These are phyloP conservation scores for Candida fluviatilis DNA, from an alignment of 805 yeast genomes.

Conservation along the genomic window DNA sequence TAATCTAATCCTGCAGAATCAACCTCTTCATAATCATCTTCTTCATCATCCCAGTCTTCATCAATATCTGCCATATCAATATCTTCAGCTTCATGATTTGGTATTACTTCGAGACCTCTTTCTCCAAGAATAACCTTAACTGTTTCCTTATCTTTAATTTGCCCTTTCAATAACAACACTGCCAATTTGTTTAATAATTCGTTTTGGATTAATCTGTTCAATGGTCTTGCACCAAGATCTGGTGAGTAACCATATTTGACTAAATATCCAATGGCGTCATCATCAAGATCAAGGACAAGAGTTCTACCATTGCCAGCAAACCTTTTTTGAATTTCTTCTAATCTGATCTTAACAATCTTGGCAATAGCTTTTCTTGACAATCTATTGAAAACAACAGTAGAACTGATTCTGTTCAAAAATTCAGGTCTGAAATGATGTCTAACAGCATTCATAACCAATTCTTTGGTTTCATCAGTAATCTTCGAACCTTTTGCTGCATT, in stretches of 20 bases:
- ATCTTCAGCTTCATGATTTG: slow-evolving; percentile 72
- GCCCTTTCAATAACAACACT: slow-evolving; percentile 80
- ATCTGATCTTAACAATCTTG: slow-evolving; percentile 83
- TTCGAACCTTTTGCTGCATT: slow-evolving; percentile 60
- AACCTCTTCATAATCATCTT: slow-evolving; percentile 37
- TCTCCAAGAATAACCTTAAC: slow-evolving; percentile 59
- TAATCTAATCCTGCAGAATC: background rate
- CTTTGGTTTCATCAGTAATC: slow-evolving; percentile 65
- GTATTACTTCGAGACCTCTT: slow-evolving; percentile 72
- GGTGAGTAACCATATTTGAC: slow-evolving; percentile 85
- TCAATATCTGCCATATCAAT: slow-evolving; percentile 50
- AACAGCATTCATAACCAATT: slow-evolving; percentile 78
- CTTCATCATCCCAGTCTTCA: slow-evolving; percentile 54
- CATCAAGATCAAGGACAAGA: slow-evolving; percentile 67
- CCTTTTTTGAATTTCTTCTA: slow-evolving; percentile 79
- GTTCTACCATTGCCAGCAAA: slow-evolving; percentile 81
- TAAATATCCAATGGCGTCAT: slow-evolving; percentile 75
- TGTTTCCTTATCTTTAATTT: slow-evolving; percentile 80
- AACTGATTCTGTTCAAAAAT: slow-evolving; percentile 91
- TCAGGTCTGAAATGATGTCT: slow-evolving; percentile 94
- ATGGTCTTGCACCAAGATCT: slow-evolving; percentile 95
- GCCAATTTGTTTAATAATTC: slow-evolving; percentile 88
- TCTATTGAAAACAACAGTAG: slow-evolving; percentile 90
- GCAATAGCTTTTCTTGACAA: slow-evolving; percentile 87
- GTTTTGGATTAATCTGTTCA: slow-evolving; percentile 85